Evolutionary conservation across 768 basidiomycete genomes (phyloP).

Genomic region (Boletus rufocinnamomeus): DNA sequence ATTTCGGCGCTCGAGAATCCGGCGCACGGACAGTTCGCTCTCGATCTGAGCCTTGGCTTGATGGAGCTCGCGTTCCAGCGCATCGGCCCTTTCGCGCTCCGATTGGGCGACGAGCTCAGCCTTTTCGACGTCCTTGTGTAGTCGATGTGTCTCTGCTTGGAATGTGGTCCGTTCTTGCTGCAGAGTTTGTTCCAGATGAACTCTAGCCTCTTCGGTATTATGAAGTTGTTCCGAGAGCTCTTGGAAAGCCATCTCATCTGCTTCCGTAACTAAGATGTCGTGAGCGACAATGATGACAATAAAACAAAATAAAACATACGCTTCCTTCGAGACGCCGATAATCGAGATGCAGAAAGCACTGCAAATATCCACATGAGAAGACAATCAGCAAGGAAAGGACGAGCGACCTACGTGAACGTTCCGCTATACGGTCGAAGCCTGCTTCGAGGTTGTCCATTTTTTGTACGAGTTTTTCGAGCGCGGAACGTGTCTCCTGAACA

Average conservation of each 20-base stretch:
- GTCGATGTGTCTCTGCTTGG: constrained; percentile 56
- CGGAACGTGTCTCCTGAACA: constrained; percentile 58
- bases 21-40: constrained; percentile 58
- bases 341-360: constrained; percentile 78
- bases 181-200: constrained; percentile 55
- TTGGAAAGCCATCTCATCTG: constrained; percentile 73
- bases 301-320: constrained; percentile 48
- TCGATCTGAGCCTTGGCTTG: constrained; percentile 65
- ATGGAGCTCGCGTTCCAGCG: constrained; percentile 64
- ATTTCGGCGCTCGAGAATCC: constrained; percentile 67
- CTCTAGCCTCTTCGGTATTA: constrained; percentile 55
- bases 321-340: constrained; percentile 67
- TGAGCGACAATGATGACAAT: constrained; percentile 9
- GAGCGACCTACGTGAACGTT: constrained; percentile 66
- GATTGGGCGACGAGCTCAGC: constrained; percentile 38
- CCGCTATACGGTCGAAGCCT: constrained; percentile 85
- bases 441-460: constrained; percentile 81
- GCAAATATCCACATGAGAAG: constrained; percentile 10
- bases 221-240: constrained; percentile 72
- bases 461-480: constrained; percentile 66
- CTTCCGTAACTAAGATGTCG: constrained; percentile 56
- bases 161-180: constrained; percentile 58
- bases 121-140: constrained; percentile 48
- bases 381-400: neutral
- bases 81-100: constrained; percentile 55